Evolutionary conservation across 2,329 filamentous ascomycete genomes (phyloP).

Genomic region (Penicillium digitatum): DNA sequence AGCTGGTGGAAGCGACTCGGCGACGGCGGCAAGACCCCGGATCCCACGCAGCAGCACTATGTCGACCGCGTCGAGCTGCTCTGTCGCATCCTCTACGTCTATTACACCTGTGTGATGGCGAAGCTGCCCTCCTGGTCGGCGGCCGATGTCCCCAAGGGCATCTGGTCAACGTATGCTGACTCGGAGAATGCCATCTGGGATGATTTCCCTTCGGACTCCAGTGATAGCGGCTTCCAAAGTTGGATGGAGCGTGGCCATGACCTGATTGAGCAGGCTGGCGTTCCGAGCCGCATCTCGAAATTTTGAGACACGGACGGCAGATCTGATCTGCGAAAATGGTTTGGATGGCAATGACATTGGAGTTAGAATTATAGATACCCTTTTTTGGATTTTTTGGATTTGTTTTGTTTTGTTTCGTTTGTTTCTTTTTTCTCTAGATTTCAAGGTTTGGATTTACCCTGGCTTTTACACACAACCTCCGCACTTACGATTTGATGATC

Average conservation of each 20-base stretch:
- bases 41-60: conserved; percentile 39
- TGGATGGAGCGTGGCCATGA: conserved; percentile 42
- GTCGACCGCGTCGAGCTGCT: conserved; percentile 40
- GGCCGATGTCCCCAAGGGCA: conserved; percentile 37
- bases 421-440: not conserved
- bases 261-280: conserved; percentile 41
- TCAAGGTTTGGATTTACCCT: conserved; percentile 15
- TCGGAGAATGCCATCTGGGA: conserved; percentile 41
- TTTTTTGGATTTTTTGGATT: too few species aligned
- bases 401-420: conserved; percentile 6
- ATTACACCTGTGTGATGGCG: conserved; percentile 44
- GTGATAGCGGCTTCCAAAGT: conserved; percentile 37
- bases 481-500: conserved; percentile 27
- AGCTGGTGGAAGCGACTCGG: conserved; percentile 46
- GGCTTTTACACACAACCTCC: conserved; percentile 10
- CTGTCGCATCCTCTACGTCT: conserved; percentile 46
- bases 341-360: conserved; percentile 17
- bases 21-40: conserved; percentile 35
- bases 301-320: conserved; percentile 12
- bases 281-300: conserved; percentile 30
- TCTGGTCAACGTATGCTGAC: conserved; percentile 43
- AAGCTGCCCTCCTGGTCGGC: conserved; percentile 42
- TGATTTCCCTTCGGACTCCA: conserved; percentile 41
- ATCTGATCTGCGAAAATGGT: not conserved
- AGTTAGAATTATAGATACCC: conserved; percentile 37